Base-by-base conservation (phyloP, 768 basidiomycete genomes). In the Flagelloscypha sp. region DNA sequence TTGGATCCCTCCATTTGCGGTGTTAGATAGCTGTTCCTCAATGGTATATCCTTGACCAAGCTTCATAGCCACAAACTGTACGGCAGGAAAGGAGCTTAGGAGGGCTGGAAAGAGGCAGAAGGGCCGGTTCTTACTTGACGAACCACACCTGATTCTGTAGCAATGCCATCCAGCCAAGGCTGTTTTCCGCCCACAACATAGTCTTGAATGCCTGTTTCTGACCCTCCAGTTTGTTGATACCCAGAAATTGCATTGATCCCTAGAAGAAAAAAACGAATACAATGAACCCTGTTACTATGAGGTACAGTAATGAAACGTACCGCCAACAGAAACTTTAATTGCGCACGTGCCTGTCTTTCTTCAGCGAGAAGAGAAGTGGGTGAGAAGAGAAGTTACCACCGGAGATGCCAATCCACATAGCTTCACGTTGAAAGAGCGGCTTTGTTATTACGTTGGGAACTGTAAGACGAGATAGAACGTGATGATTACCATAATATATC, bases 381-480 rank as follows among this genome's bases (percentile, higher is more conserved):
- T n/a, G n/a, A n/a, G n/a, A n/a, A n/a, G n/a, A n/a, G n/a, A n/a
- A n/a, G 9, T 27, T 27, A 27, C 9, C 9, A 27, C 25, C 25
- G 9, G 9, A 13, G 25, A 27, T 9, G 15, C 9, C 9, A 13
- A 47, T 40, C 30, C 23, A 44, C 7, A 48, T 27, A 2, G 43
- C 46, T 38, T 48, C 46, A 12, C 46, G 44, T 11, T 38, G 17
- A 27, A 38, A 48, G 36, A 48, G 42, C 3, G 46, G 43, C 46
- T 48, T 24, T n/a, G 30, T 11, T 17, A 6, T 24, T 17, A 33
- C 3, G 9, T 7, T 13, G 15, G 24, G 12, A 13, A 8, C 16
- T 18, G 24, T 10, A 19, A 24, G 13, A 10, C 30, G 17, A 27
- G 8, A 9, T 12, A 30, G 13, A 8, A 22, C 6, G 33, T 23